Evolutionary conservation across 495 filamentous ascomycete genomes (phyloP).

Genomic region (Lasiosphaeria miniovina): DNA sequence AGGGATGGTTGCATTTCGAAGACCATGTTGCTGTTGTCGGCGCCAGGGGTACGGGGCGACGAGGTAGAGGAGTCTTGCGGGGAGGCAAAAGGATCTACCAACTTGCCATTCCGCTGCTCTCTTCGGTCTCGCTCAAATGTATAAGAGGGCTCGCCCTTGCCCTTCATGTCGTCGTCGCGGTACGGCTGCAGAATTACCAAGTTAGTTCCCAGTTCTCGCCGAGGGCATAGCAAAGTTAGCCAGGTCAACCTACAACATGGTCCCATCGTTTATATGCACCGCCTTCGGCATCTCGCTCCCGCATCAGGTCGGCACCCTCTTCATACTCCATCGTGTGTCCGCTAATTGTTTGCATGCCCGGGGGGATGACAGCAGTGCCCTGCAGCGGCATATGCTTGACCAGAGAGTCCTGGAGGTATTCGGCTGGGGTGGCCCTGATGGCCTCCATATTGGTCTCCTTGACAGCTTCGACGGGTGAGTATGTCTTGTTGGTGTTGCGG

Average conservation of each 20-base stretch:
- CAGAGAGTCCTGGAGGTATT: slow-evolving; percentile 74
- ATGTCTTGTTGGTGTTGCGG: slow-evolving; percentile 60
- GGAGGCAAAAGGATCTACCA: too few relatives aligned
- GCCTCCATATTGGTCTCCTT: slow-evolving; percentile 70
- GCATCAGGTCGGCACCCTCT: slow-evolving; percentile 82
- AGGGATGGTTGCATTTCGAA: slow-evolving; percentile 44
- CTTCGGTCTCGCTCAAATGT: slow-evolving; percentile 63
- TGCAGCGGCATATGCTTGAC: slow-evolving; percentile 77
- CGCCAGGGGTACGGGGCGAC: too few relatives aligned
- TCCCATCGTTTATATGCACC: slow-evolving; percentile 66
- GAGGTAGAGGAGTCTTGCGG: too few relatives aligned
- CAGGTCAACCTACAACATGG: slow-evolving; percentile 52
- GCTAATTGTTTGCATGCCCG: slow-evolving; percentile 61
- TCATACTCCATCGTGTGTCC: slow-evolving; percentile 75
- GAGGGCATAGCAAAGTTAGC: not conserved
- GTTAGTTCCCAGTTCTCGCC: slow-evolving; percentile 2
- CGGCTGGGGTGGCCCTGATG: slow-evolving; percentile 75
- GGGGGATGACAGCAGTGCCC: slow-evolving; percentile 73
- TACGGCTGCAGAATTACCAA: slow-evolving; percentile 53
- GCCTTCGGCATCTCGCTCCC: slow-evolving; percentile 57
- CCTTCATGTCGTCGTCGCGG: slow-evolving; percentile 67
- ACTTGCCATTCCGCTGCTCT: slow-evolving; percentile 28
- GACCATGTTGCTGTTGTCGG: not conserved
- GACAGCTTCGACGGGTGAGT: slow-evolving; percentile 76
- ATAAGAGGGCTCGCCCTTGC: slow-evolving; percentile 75